Evolutionary conservation across 2,329 filamentous ascomycete species (phyloP).

Genomic region (Shiraia bambusicola): DNA sequence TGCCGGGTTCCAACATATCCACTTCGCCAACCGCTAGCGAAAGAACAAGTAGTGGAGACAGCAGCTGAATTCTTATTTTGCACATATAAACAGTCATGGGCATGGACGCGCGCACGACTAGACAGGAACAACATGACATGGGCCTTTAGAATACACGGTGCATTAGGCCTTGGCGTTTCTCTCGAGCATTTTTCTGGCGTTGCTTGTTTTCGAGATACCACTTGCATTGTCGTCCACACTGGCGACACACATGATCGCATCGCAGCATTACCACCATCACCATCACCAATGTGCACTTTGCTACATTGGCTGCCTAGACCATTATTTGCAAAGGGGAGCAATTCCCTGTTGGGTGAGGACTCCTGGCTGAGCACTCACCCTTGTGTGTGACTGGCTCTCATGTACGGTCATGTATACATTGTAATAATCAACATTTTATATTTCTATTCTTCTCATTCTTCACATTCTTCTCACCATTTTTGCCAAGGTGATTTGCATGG

Average conservation of each 20-base stretch:
- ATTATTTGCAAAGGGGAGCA: background rate
- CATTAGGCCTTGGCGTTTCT: slow-evolving; percentile 20
- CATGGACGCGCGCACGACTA: background rate
- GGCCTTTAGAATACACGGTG: background rate
- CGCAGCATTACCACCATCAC: slow-evolving; percentile 4
- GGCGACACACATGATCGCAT: slow-evolving; percentile 12
- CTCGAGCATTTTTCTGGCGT: slow-evolving; percentile 29
- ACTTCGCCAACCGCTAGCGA: slow-evolving; percentile 23
- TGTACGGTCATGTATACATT: too few relatives aligned
- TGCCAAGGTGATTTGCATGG: too few relatives aligned
- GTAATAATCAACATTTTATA: too few relatives aligned
- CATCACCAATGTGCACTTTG: too few relatives aligned
- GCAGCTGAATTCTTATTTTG: slow-evolving; percentile 19
- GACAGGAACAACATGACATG: background rate
- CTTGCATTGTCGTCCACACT: slow-evolving; percentile 14
- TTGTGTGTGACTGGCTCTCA: too few relatives aligned
- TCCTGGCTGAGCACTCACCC: too few relatives aligned
- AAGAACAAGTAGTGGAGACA: slow-evolving; percentile 30
- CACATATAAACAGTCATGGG: slow-evolving; percentile 1
- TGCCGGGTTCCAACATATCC: slow-evolving; percentile 33
- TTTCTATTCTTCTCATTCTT: too few relatives aligned
- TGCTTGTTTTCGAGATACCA: slow-evolving; percentile 33
- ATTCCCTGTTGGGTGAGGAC: too few relatives aligned
- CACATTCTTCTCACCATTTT: too few relatives aligned
- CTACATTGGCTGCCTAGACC: background rate